Evolutionary conservation across 2,329 filamentous ascomycete genomes (phyloP).

Genomic region (Gyromitra esculenta): DNA sequence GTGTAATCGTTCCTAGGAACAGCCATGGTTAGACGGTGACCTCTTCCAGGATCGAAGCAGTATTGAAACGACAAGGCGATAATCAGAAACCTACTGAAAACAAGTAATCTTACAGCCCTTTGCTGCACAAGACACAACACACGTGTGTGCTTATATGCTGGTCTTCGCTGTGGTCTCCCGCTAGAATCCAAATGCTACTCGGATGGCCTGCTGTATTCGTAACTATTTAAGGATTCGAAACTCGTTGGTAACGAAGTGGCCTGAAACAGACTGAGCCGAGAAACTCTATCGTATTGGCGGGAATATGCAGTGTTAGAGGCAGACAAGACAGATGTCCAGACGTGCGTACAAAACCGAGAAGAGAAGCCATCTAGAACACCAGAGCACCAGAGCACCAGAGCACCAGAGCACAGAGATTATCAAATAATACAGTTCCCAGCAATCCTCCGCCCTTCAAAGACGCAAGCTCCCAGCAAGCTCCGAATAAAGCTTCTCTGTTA

Average conservation of each 20-base stretch:
- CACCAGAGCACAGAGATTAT: background rate
- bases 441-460: background rate
- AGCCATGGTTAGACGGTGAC: background rate
- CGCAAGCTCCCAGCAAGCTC: background rate
- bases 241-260: too few species aligned
- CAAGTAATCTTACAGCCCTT: too few species aligned
- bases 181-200: too few species aligned
- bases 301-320: too few species aligned
- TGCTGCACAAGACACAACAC: too few species aligned
- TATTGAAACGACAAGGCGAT: background rate
- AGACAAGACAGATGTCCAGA: background rate
- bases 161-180: too few species aligned
- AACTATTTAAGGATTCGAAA: too few species aligned
- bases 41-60: background rate
- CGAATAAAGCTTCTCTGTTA: background rate
- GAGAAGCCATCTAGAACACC: background rate
- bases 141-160: too few species aligned
- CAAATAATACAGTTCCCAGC: background rate
- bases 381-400: too few species aligned
- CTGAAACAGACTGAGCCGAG: too few species aligned
- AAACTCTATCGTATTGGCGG: background rate
- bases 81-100: too few species aligned
- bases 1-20: background rate
- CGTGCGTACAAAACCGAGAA: background rate
- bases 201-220: too few species aligned